Evolutionary conservation across 139 green algal species (phyloP), one percentile per base, ranked within the genome.

Genomic region (Deuterostichococcus epilithicus): DNA sequence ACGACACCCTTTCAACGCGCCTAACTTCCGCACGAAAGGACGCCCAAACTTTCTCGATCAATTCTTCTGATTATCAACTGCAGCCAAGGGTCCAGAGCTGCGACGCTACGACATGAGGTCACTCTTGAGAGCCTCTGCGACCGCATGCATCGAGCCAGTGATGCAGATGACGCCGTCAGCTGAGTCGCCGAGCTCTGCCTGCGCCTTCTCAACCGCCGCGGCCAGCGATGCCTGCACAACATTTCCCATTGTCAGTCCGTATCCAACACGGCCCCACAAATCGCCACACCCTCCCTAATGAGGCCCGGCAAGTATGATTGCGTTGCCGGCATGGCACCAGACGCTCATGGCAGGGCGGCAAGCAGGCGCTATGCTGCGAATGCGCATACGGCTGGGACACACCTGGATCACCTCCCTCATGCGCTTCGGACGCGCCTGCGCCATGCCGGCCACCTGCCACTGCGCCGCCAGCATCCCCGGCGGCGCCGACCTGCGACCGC

Each of bases 131-230:
- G 76, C 84, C 26, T 82, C 78, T 8, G 86, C 90, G 34, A 90
- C 88, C 1, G 89, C 90, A 72, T 95, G 88, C 81, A 94, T 71
- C n/a, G 86, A 92, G 10, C 91, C 91, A 65, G 83, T 86, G 13
- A 95, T 81, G 8, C 88, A 65, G n/a, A 95, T 70, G 25, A 94
- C 84, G 1, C 77, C 82, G 2, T 36, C 26, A 1, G 68, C 28
- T 22, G 74, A 63, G 1, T 63, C 86, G 2, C 70, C 32, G 74
- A 94, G 79, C 83, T 96, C 91, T 68, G 79, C 71, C 36, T 77
- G 72, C 15, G 87, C 88, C 47, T 82, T 84, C 28, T 91, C 85
- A 28, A 92, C 69, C 0, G 91, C 90, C 0, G 87, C 82, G 1
- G 70, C 66, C 37, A 96, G 60, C 3, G 81, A 89, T 26, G 86